A percentile compares a stretch with the other conserved stretches of the same genome.
Conservation (phyloP, 2,329 filamentous ascomycete species). For the Trichoderma breve region DNA sequence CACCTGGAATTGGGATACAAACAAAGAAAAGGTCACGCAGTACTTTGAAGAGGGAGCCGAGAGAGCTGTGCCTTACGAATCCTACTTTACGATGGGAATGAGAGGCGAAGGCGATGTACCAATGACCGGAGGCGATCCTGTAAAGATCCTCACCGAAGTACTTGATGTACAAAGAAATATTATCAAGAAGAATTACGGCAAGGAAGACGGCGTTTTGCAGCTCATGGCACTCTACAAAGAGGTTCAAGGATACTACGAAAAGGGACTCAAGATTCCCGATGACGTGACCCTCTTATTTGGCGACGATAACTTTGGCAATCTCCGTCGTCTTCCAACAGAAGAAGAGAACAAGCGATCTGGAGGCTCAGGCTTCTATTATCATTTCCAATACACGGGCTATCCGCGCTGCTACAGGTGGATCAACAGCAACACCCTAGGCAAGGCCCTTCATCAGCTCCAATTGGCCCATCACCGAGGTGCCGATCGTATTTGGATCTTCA, state of each 20-base stretch:
- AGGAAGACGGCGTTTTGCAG: constrained; percentile 44
- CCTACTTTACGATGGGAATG: constrained; percentile 59
- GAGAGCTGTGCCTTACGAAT: constrained; percentile 55
- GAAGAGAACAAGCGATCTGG: constrained; percentile 53
- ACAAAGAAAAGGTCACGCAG: constrained; percentile 51
- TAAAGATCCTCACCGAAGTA: constrained; percentile 51
- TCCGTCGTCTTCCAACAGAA: constrained; percentile 54
- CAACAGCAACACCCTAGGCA: constrained; percentile 56
- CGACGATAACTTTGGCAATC: constrained; percentile 62
- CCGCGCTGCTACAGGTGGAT: constrained; percentile 62
- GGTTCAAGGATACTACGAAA: constrained; percentile 61
- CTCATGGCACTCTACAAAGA: constrained; percentile 66
- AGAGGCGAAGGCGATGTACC: constrained; percentile 58
- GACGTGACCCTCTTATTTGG: constrained; percentile 61
- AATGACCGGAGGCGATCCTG: constrained; percentile 50
- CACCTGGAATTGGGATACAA: constrained; percentile 59
- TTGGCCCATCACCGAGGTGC: constrained; percentile 49
- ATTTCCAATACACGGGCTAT: constrained; percentile 62
- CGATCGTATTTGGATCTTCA: constrained; percentile 59
- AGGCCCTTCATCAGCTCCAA: constrained; percentile 52
- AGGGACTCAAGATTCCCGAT: constrained; percentile 57
- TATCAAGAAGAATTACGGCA: constrained; percentile 50
- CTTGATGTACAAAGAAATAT: constrained; percentile 55
- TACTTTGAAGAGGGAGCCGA: constrained; percentile 58
- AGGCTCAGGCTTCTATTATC: constrained; percentile 55